Evolutionary conservation across 2,329 filamentous ascomycete genomes (phyloP).

Genomic region (Dactylellina parvicollis): DNA sequence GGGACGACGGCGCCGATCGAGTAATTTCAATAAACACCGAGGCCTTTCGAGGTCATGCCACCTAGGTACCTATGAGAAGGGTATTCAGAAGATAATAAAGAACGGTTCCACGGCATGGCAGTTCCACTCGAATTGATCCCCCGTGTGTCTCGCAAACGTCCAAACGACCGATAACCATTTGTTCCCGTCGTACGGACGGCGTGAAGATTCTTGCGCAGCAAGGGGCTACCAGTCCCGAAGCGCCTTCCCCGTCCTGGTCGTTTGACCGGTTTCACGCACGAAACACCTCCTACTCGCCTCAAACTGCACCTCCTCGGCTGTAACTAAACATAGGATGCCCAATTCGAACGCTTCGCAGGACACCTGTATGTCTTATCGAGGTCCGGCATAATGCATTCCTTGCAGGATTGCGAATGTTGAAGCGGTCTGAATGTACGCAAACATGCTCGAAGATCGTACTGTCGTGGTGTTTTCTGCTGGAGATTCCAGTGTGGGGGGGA

Average conservation of each 20-base stretch:
- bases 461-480: not conserved
- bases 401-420: not conserved
- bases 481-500: not conserved
- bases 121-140: not conserved
- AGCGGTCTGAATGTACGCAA: not conserved
- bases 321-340: slow-evolving; percentile 6
- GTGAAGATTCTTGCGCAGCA: not conserved
- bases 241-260: slow-evolving; percentile 26
- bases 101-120: not conserved
- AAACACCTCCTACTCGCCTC: slow-evolving; percentile 43
- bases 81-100: not conserved
- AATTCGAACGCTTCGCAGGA: not conserved
- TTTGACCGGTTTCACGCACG: slow-evolving; percentile 32
- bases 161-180: not conserved
- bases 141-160: not conserved
- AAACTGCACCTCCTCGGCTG: slow-evolving; percentile 29
- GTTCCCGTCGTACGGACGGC: not conserved
- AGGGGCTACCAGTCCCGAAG: slow-evolving; percentile 28
- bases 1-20: slow-evolving; percentile 45
- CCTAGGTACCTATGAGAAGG: not conserved
- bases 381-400: not conserved
- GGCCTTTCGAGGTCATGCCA: not conserved
- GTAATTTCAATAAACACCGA: not conserved
- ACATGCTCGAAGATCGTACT: not conserved
- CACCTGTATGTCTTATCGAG: slow-evolving; percentile 16